These are phyloP conservation scores for Myxozyma geophila DNA, from an alignment of 805 yeast species.

Conservation along the genomic window DNA sequence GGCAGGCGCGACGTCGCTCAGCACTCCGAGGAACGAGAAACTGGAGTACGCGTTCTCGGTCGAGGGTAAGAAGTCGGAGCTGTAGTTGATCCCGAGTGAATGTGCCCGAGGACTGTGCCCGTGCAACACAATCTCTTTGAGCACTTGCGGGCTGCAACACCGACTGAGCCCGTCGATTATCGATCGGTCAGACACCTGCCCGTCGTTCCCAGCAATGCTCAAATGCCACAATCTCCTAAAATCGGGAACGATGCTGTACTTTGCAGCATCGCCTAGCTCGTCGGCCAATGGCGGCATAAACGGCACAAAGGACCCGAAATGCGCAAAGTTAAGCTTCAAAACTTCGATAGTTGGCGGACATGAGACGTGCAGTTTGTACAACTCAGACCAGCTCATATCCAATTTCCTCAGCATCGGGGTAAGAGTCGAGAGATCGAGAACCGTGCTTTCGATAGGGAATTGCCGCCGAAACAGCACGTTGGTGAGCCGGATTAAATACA, in stretches of 20 bases:
- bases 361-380: neutral
- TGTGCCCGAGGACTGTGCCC: constrained; percentile 4
- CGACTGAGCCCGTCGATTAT: constrained; percentile 1
- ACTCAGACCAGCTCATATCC: constrained; percentile 13
- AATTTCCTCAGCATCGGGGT: constrained; percentile 1
- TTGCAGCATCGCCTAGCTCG: neutral
- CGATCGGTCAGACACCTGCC: neutral
- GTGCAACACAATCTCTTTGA: constrained; percentile 1
- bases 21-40: constrained; percentile 2
- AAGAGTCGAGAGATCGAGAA: neutral
- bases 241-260: neutral
- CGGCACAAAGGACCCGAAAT: constrained; percentile 4
- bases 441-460: neutral
- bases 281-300: neutral
- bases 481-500: constrained; percentile 5
- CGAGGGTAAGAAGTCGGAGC: neutral
- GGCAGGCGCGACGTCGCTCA: constrained; percentile 1
- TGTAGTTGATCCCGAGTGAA: neutral
- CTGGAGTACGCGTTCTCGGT: neutral
- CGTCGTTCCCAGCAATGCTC: constrained; percentile 6
- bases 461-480: constrained; percentile 1
- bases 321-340: constrained; percentile 9
- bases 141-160: neutral
- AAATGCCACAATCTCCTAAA: constrained; percentile 1
- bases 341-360: neutral